phyloP scores from a whole-genome alignment of 352 stramenopile genomes.

The Phytophthora europaea region DNA sequence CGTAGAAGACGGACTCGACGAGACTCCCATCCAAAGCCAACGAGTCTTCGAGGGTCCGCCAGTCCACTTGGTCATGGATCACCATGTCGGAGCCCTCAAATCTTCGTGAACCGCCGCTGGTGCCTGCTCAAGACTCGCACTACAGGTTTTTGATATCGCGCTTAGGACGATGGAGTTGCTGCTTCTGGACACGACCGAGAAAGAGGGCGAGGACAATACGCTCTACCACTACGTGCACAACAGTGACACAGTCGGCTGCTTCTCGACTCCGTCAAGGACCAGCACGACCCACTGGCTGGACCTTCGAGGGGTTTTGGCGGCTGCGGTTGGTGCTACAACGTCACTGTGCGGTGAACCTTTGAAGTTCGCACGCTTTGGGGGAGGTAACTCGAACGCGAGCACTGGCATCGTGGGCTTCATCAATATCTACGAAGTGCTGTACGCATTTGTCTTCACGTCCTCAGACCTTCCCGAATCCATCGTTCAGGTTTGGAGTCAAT shows the following conservation, averaged over 20 bases:
- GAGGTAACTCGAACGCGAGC: not conserved
- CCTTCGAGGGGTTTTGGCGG: conserved; percentile 67
- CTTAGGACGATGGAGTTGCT: conserved; percentile 54
- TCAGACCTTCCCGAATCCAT: conserved; percentile 16
- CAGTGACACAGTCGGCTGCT: conserved; percentile 10
- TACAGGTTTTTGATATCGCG: conserved; percentile 2
- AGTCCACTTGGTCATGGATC: conserved; percentile 59
- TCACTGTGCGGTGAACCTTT: conserved; percentile 64
- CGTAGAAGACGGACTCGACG: conserved; percentile 62
- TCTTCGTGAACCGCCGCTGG: conserved; percentile 22
- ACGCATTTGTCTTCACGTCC: conserved; percentile 53
- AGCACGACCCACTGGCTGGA: conserved; percentile 42
- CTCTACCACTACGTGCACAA: conserved; percentile 53
- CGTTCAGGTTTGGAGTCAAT: conserved; percentile 20
- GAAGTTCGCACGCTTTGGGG: conserved; percentile 44
- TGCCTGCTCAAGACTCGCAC: conserved; percentile 13
- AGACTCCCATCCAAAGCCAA: conserved; percentile 63
- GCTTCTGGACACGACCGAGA: conserved; percentile 71
- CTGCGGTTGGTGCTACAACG: conserved; percentile 57
- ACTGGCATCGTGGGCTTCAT: conserved; percentile 51
- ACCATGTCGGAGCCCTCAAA: conserved; percentile 31
- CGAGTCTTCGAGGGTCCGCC: conserved; percentile 52
- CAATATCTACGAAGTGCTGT: conserved; percentile 66
- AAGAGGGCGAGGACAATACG: conserved; percentile 76
- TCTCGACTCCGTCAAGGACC: conserved; percentile 11